These are phyloP conservation scores for Mycosphaerella sp. DNA, from an alignment of 2,329 filamentous ascomycete genomes.

Conservation along the genomic window DNA sequence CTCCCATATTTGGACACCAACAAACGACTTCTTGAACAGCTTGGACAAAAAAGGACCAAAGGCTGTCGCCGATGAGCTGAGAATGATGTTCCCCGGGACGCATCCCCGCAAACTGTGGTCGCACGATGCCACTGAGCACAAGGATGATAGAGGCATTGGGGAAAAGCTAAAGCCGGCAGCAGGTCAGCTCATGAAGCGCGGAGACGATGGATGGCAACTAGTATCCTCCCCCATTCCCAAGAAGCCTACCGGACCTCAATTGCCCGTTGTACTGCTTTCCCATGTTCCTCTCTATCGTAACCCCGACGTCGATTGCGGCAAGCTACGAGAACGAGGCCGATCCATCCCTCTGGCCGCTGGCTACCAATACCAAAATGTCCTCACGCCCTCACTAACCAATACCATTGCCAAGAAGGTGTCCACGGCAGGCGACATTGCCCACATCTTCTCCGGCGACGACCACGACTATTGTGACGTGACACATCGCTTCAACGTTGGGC, in stretches of 20 bases:
- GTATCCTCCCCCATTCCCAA: constrained; percentile 1
- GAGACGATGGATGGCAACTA: background rate
- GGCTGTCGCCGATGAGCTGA: constrained; percentile 62
- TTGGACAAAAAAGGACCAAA: constrained; percentile 61
- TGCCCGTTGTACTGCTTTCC: constrained; percentile 82
- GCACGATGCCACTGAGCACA: constrained; percentile 34
- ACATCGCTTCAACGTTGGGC: constrained; percentile 50
- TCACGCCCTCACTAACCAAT: constrained; percentile 68
- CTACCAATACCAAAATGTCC: constrained; percentile 96
- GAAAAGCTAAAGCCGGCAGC: constrained; percentile 5
- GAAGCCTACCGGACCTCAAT: constrained; percentile 41
- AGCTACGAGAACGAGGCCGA: constrained; percentile 77
- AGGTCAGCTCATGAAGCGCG: constrained; percentile 7
- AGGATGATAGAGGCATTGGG: constrained; percentile 20
- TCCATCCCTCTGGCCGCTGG: constrained; percentile 71
- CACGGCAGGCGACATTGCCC: constrained; percentile 61
- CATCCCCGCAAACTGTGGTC: constrained; percentile 14
- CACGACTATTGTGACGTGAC: constrained; percentile 94
- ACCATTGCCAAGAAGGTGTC: constrained; percentile 65
- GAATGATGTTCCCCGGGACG: constrained; percentile 36
- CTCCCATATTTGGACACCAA: constrained; percentile 63
- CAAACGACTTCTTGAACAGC: constrained; percentile 66
- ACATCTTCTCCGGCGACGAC: constrained; percentile 92
- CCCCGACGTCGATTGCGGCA: constrained; percentile 80
- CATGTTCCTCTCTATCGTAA: constrained; percentile 85